Evolutionary conservation across 2,329 filamentous ascomycete species (phyloP).

Genomic region (Parastagonospora nodorum): DNA sequence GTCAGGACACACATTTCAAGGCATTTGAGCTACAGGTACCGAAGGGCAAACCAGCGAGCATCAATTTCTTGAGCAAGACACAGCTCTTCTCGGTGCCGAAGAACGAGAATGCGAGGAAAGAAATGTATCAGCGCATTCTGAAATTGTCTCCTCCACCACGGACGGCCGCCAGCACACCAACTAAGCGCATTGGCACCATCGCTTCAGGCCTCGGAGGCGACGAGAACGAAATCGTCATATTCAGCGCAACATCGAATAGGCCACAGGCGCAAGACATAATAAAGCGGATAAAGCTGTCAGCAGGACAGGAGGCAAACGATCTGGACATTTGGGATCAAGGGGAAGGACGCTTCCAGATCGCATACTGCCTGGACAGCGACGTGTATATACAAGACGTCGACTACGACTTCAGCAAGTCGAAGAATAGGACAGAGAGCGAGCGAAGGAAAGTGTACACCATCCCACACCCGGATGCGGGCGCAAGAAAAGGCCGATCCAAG

Average conservation of each 20-base stretch:
- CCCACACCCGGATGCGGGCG: constrained; percentile 38
- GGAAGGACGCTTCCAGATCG: constrained; percentile 69
- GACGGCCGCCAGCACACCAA: constrained; percentile 49
- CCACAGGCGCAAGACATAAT: constrained; percentile 57
- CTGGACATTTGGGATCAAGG: constrained; percentile 70
- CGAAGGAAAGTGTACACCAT: constrained; percentile 38
- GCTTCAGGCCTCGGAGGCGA: constrained; percentile 75
- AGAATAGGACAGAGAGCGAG: constrained; percentile 37
- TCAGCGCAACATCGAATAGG: constrained; percentile 66
- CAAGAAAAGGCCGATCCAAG: constrained; percentile 53
- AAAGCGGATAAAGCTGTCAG: constrained; percentile 56
- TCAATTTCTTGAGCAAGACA: constrained; percentile 56
- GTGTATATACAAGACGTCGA: constrained; percentile 70
- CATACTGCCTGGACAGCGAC: constrained; percentile 78
- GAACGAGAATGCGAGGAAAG: constrained; percentile 51
- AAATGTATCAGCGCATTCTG: constrained; percentile 65
- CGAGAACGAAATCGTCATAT: constrained; percentile 78
- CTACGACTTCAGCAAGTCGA: constrained; percentile 53
- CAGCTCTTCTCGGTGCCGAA: constrained; percentile 55
- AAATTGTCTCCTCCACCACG: constrained; percentile 62
- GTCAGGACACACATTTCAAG: constrained; percentile 83
- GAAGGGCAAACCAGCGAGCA: constrained; percentile 49
- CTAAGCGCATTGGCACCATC: constrained; percentile 73
- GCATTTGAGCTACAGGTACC: constrained; percentile 69
- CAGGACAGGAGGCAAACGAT: constrained; percentile 66